Percentiles rank a stretch among this genome's conserved stretches.
Evolutionary conservation across 352 stramenopile genomes (phyloP).

Genomic region (Pythium oligandrum): DNA sequence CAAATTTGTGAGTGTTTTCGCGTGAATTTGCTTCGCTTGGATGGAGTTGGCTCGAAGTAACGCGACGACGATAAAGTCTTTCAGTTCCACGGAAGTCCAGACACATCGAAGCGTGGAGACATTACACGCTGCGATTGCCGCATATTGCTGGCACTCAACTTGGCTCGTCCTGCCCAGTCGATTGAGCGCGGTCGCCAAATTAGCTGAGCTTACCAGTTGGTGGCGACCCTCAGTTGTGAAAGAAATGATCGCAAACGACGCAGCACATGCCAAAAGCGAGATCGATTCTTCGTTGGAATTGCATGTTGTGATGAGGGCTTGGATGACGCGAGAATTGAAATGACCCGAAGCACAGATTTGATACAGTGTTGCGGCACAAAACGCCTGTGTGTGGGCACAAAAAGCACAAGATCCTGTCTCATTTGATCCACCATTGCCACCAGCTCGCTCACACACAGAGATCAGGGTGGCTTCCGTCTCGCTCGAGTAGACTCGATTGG

Average conservation of each 20-base stretch:
- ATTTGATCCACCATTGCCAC: not conserved
- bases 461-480: slow-evolving; percentile 45
- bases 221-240: slow-evolving; percentile 58
- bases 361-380: slow-evolving; percentile 71
- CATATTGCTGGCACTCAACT: slow-evolving; percentile 76
- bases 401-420: slow-evolving; percentile 3
- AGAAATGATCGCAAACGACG: slow-evolving; percentile 76
- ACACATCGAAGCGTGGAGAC: slow-evolving; percentile 62
- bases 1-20: slow-evolving; percentile 75
- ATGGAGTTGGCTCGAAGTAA: slow-evolving; percentile 70
- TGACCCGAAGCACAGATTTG: slow-evolving; percentile 60
- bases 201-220: slow-evolving; percentile 34
- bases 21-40: slow-evolving; percentile 80
- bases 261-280: slow-evolving; percentile 63
- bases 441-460: slow-evolving; percentile 34
- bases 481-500: slow-evolving; percentile 36
- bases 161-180: slow-evolving; percentile 63
- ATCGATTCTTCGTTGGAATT: slow-evolving; percentile 67
- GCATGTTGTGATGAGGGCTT: slow-evolving; percentile 63
- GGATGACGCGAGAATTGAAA: slow-evolving; percentile 41
- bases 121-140: slow-evolving; percentile 75
- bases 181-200: slow-evolving; percentile 67
- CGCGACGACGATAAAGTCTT: slow-evolving; percentile 80
- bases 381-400: slow-evolving; percentile 45
- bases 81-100: slow-evolving; percentile 68